A percentile compares a stretch with the other conserved stretches of the same genome.
Evolutionary conservation across 148 eudicot genomes (phyloP).

Genomic region (Heliamphora exappendiculata): DNA sequence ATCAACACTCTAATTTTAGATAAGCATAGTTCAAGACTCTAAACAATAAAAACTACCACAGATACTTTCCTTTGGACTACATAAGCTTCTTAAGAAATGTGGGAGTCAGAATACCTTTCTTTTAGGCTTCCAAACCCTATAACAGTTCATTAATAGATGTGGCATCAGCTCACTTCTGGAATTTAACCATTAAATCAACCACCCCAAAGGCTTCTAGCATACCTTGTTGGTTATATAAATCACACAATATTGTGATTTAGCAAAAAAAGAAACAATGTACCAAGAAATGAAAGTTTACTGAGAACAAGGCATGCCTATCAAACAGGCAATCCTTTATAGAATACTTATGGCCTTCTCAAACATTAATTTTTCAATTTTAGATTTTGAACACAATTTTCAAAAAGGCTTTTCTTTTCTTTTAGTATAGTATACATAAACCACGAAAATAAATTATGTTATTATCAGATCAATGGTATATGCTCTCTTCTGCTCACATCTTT

Average conservation of each 20-base stretch:
- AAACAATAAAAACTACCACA: too few species aligned
- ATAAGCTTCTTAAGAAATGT: too few species aligned
- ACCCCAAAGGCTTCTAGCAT: too few species aligned
- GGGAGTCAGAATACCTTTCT: too few species aligned
- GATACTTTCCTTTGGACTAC: too few species aligned
- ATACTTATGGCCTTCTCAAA: background rate
- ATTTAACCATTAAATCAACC: too few species aligned
- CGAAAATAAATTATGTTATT: background rate
- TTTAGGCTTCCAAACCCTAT: too few species aligned
- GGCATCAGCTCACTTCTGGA: too few species aligned
- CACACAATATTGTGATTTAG: background rate
- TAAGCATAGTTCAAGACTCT: too few species aligned
- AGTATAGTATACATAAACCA: background rate
- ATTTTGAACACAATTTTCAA: background rate
- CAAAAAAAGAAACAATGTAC: background rate
- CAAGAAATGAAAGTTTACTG: background rate
- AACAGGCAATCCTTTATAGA: background rate
- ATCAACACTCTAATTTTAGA: too few species aligned
- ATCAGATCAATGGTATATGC: background rate
- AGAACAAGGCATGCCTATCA: background rate
- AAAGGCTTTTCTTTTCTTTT: background rate
- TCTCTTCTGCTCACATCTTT: background rate
- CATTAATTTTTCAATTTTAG: background rate
- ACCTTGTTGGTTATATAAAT: background rate
- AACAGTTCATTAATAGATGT: too few species aligned